Evolutionary conservation across 2,329 filamentous ascomycete genomes (phyloP).

Genomic region (Aspergillus nomiae): DNA sequence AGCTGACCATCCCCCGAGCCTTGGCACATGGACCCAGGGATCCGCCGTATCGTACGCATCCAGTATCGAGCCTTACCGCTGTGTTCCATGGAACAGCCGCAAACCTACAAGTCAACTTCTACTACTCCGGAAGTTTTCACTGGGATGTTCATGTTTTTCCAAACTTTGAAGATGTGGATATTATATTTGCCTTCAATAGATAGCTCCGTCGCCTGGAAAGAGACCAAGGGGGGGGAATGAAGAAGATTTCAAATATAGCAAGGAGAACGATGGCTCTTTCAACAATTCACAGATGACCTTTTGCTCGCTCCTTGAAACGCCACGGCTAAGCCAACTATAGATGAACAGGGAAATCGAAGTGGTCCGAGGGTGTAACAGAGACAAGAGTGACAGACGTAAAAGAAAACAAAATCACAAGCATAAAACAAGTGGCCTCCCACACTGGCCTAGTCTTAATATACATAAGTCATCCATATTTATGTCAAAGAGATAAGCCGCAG

Average conservation of each 20-base stretch:
- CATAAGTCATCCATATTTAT: constrained; percentile 22
- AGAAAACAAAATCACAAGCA: constrained; percentile 5
- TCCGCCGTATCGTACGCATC: constrained; percentile 2
- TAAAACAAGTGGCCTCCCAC: constrained; percentile 13
- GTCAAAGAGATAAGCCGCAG: constrained; percentile 16
- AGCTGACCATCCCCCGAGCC: constrained; percentile 9
- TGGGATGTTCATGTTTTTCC: no score
- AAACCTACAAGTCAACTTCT: neutral
- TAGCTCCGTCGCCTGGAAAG: neutral
- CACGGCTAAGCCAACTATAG: constrained; percentile 14
- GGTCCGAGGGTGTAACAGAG: neutral
- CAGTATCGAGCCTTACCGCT: neutral
- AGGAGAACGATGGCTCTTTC: neutral
- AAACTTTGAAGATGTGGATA: neutral
- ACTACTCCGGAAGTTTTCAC: no score
- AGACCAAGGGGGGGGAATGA: neutral
- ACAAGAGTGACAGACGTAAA: neutral
- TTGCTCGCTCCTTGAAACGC: constrained; percentile 13
- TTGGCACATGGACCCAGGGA: constrained; percentile 10
- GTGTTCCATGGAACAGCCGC: neutral
- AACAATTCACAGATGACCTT: neutral
- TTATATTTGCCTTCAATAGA: neutral
- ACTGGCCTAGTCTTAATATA: constrained; percentile 18
- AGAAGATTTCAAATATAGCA: constrained; percentile 3
- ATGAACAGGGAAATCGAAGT: constrained; percentile 6